Evolutionary conservation across 1,139 yeast species (phyloP), one percentile per base, ranked within the genome.

Genomic region (Pneumocystis carinii): DNA sequence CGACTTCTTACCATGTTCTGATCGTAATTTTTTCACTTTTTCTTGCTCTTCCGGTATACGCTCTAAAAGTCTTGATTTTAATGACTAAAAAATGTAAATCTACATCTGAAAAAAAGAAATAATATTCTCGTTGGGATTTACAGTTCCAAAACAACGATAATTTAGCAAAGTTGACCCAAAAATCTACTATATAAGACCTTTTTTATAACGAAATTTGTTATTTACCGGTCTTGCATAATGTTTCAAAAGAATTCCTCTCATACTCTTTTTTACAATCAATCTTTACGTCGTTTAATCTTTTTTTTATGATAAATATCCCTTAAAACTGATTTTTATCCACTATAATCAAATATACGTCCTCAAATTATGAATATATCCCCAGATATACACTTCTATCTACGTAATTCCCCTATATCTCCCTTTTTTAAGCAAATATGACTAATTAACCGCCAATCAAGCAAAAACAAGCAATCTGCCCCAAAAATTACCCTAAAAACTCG

Each of bases 31-130:
- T 80, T 89, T 90, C 76, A 90, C 86, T 79, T 89, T 87, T 75
- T 89, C 97, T 69, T 87, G 87, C 81, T 87, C 88, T 72, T 82
- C 89, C 70, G 98, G 98, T 75, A 90, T 83, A 71, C 88, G 81
- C 75, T 89, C 96, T 64, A 90, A 95, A 75, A 92, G 90, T 75
- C 95, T 85, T 78, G 90, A 95, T 78, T 90, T 90, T 71, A 90
- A 81, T 69, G 96, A 86, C 78, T 82, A 75, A 66, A 73, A 75
- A 59, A 59, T n/a, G 35, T 59, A 24, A 29, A 35, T 35, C 12
- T 57, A 14, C 6, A 2, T 10, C 15, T n/a, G 14, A 17, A 41
- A 41, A 12, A 4, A 42, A 8, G 4, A 48, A 48, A 48, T 39
- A 17, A n/a, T 12, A 17, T 5, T 24, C 27, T 48, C n/a, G 14